A percentile compares a stretch with the other conserved stretches of the same genome.
Conservation (phyloP, 1,284 basidiomycete genomes). For the Sporisorium iseilematis-ciliati region DNA sequence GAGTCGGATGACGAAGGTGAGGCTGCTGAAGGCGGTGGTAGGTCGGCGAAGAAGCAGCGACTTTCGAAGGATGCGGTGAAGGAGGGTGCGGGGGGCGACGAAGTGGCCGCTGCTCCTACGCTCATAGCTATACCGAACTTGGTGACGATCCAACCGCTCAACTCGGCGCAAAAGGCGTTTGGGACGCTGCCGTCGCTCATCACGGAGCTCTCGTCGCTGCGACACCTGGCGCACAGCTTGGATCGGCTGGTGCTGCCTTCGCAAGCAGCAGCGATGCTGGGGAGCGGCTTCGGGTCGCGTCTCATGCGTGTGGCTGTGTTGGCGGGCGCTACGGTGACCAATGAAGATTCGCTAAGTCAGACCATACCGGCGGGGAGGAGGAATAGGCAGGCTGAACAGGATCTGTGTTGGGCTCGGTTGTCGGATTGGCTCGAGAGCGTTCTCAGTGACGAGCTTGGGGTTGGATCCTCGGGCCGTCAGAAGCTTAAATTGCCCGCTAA, state of each 20-base stretch:
- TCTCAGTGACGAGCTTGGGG: constrained; percentile 47
- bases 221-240: constrained; percentile 50
- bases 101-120: constrained; percentile 15
- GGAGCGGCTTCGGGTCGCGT: constrained; percentile 37
- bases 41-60: constrained; percentile 26
- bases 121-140: constrained; percentile 40
- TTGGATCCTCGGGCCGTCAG: constrained; percentile 13
- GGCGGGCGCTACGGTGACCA: constrained; percentile 44
- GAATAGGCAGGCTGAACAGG: constrained; percentile 35
- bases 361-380: constrained; percentile 24
- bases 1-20: constrained; percentile 42
- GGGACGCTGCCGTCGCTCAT: constrained; percentile 40
- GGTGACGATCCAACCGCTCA: constrained; percentile 48
- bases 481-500: constrained; percentile 28
- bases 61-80: constrained; percentile 24
- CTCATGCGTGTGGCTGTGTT: constrained; percentile 50
- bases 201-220: constrained; percentile 52
- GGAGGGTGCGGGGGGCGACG: constrained; percentile 14
- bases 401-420: constrained; percentile 46
- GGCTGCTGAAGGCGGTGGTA: constrained; percentile 1
- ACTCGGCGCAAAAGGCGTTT: constrained; percentile 41
- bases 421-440: constrained; percentile 55
- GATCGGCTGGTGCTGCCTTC: constrained; percentile 50
- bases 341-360: constrained; percentile 51
- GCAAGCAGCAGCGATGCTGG: constrained; percentile 51